These are phyloP conservation scores for Apophysomyces variabilis DNA, from an alignment of 371 early-diverging fungal species.

Conservation along the genomic window DNA sequence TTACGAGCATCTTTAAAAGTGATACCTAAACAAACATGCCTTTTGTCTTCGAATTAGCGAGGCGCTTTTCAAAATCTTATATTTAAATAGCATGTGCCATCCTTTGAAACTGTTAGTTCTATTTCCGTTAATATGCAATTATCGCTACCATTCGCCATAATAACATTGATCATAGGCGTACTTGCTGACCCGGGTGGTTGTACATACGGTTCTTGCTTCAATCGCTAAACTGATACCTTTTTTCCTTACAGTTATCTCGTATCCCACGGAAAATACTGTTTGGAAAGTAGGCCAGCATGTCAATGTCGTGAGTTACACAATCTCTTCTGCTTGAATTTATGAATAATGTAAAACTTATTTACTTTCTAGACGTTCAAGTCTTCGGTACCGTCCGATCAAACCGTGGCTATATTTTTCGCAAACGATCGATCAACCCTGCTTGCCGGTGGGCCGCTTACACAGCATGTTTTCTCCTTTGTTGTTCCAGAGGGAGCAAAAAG, in stretches of 20 bases:
- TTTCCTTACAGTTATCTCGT: conserved; percentile 26
- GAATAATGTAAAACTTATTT: background rate
- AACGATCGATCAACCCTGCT: conserved; percentile 22
- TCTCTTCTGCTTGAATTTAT: background rate
- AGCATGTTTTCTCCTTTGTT: conserved; percentile 27
- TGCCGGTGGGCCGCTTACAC: conserved; percentile 31
- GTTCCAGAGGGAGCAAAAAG: conserved; percentile 33
- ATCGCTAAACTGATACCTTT: background rate
- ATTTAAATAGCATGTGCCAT: background rate
- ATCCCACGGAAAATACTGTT: conserved; percentile 29
- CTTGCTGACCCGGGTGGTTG: background rate
- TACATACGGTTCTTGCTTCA: background rate
- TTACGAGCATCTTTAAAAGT: too few relatives aligned
- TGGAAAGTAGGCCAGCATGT: conserved; percentile 46
- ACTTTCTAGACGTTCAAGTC: conserved; percentile 19
- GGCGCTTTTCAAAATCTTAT: background rate
- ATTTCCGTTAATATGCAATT: background rate
- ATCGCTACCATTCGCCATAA: background rate
- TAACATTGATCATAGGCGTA: background rate
- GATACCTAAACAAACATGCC: background rate
- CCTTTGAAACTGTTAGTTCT: background rate
- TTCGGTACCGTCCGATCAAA: conserved; percentile 20
- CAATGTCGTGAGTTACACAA: conserved; percentile 26
- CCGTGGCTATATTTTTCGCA: conserved; percentile 39
- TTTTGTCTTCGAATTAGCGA: background rate